Evolutionary conservation across 169 alveolate species (phyloP).

Genomic region (Plasmodium inui): DNA sequence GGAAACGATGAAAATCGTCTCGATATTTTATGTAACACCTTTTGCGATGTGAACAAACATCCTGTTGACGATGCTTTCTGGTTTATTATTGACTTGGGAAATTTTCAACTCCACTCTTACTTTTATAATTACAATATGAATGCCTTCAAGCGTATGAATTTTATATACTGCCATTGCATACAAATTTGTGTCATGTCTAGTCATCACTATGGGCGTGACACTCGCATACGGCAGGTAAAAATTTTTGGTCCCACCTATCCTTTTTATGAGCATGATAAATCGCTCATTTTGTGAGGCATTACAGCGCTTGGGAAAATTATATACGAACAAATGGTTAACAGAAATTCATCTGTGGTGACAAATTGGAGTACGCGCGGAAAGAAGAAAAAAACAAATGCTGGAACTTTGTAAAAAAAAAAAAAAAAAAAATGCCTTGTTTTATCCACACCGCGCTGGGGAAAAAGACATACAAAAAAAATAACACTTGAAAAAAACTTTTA

Average conservation of each 20-base stretch:
- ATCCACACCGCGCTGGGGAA: background rate
- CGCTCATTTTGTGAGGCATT: conserved; percentile 5
- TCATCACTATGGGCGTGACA: conserved; percentile 89
- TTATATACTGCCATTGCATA: conserved; percentile 84
- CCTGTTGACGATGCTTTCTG: conserved; percentile 85
- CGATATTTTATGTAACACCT: conserved; percentile 74
- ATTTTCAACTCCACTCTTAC: conserved; percentile 69
- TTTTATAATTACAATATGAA: conserved; percentile 76
- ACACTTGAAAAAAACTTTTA: background rate
- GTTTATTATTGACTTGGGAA: conserved; percentile 77
- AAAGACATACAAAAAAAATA: background rate
- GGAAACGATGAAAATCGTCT: conserved; percentile 84
- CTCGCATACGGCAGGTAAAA: conserved; percentile 87
- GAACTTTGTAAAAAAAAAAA: background rate
- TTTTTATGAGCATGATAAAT: conserved; percentile 54
- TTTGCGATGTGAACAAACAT: conserved; percentile 76
- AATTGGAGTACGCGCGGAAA: background rate
- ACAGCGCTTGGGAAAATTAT: background rate
- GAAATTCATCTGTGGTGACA: background rate
- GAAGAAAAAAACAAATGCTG: background rate
- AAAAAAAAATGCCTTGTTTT: background rate
- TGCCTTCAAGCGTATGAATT: conserved; percentile 75
- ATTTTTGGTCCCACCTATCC: conserved; percentile 51
- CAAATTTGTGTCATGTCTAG: conserved; percentile 87
- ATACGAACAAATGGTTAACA: background rate